Evolutionary conservation across 768 basidiomycete species (phyloP).

Genomic region (Termitomyces sp.): DNA sequence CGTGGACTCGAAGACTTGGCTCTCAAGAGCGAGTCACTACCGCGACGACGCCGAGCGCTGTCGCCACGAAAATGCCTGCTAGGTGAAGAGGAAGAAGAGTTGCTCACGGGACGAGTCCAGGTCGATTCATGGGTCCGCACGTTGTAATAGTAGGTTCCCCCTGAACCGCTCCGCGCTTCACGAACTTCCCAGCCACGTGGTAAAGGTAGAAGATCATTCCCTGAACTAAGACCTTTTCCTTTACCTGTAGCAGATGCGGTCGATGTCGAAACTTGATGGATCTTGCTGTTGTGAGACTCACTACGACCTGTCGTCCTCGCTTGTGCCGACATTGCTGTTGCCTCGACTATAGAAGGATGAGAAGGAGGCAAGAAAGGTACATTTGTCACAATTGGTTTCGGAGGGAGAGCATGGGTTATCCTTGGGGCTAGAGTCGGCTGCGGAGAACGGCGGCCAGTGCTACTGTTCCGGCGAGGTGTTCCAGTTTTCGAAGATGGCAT

Average conservation of each 20-base stretch:
- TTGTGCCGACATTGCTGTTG: slow-evolving; percentile 48
- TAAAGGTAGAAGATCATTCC: slow-evolving; percentile 25
- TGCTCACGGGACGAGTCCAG: slow-evolving; percentile 48
- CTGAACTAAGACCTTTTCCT: slow-evolving; percentile 15
- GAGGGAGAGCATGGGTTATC: slow-evolving; percentile 61
- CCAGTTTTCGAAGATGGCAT: slow-evolving; percentile 8
- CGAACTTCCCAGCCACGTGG: slow-evolving; percentile 61
- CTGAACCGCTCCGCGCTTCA: slow-evolving; percentile 39
- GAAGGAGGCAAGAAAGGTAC: slow-evolving; percentile 50
- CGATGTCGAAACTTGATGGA: slow-evolving; percentile 20
- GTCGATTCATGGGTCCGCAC: slow-evolving; percentile 47
- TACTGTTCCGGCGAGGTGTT: slow-evolving; percentile 11
- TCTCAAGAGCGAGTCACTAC: slow-evolving; percentile 19
- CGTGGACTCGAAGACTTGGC: slow-evolving; percentile 17
- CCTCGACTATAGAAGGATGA: slow-evolving; percentile 53
- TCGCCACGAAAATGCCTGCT: slow-evolving; percentile 17
- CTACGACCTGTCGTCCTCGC: slow-evolving; percentile 35
- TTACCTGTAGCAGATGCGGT: slow-evolving; percentile 19
- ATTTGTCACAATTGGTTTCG: slow-evolving; percentile 51
- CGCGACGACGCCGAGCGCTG: slow-evolving; percentile 19
- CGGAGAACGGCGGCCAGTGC: slow-evolving; percentile 13
- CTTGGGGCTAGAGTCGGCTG: slow-evolving; percentile 27
- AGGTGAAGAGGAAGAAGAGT: slow-evolving; percentile 18
- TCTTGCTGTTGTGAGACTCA: slow-evolving; percentile 27
- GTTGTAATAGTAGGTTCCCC: slow-evolving; percentile 54